Evolutionary conservation across 225 moss, liverwort and hornwort species (phyloP), one percentile per base, ranked within the genome.

Genomic region (Pseudisothecium myosuroides): DNA sequence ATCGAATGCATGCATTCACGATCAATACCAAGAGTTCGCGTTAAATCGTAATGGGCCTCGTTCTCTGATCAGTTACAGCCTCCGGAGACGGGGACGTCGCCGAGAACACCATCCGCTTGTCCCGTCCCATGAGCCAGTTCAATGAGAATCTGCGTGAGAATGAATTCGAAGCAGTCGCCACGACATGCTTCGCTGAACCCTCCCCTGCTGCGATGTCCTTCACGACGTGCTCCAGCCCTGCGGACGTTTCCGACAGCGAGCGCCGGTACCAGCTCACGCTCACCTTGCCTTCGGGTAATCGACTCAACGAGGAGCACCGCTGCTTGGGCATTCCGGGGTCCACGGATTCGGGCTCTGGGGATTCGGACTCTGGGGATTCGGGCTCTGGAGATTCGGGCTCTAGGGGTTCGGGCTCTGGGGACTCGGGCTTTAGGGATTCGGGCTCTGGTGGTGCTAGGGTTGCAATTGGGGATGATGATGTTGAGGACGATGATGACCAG

Each of bases 91-190:
- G 94, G 17, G 94, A 94, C 15, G 93, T 92, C 6, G 94, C 93
- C 1, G 94, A 94, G 74, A 94, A 94, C 37, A 94, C 93, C n/a
- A 94, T 86, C 32, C 94, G 89, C 82, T 91, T 94, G 87, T 94
- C 94, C 5, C 94, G 89, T 5, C 94, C 92, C 94, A 94, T 93
- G 23, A 94, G 86, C 94, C 94, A 94, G 41, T 94, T 93, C 85
- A 94, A 63, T 19, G 93, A 93, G 45, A 92, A 94, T 23, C 94
- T 86, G 27, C 94, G 83, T 11, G 94, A 93, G 86, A 93, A 67
- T 6, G 89, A 87, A 43, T 65, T 75, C 37, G 66, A 83, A 36
- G 76, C 20, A 69, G 55, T 36, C 23, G 75, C 21, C 31, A 47
- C 80, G 18, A 37, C 52, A n/a, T 22, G 76, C 86, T 37, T 83